Evolutionary conservation across 1,284 basidiomycete genomes (phyloP), one percentile per base, ranked within the genome.

Genomic region (Lignosus rhinocerotis): DNA sequence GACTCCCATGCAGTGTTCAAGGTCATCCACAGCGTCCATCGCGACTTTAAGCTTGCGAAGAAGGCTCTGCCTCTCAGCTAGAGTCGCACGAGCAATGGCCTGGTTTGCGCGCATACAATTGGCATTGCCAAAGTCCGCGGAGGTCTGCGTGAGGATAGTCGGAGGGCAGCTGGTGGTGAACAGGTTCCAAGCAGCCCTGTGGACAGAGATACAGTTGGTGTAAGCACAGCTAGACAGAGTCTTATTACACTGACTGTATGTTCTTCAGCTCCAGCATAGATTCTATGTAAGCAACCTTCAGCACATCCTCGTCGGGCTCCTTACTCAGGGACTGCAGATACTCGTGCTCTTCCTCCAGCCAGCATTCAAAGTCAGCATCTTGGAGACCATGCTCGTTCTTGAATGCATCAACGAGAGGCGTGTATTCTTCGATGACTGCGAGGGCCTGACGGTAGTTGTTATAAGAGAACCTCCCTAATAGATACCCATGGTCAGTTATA

Each of bases 381-480:
- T n/a, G 8, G 16, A 42, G 41, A 0, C 36, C 53, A 4, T 31
- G 32, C 16, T 10, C 32, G 25, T 16, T 55, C 38, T 12, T 51
- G 45, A 36, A 59, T 32, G 56, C 43, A 9, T 30, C 19, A 2
- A 41, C 55, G 0, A 52, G 34, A 1, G 61, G 51, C 6, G 55
- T 42, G 6, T 66, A 43, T 0, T 31, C 55, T 3, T 43, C 48
- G n/a, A 70, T 60, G 44, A 69, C 66, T 8, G 54, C 30, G 9
- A 68, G 49, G 0, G 67, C 67, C 43, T 69, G 68, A 1, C 61
- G 48, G 48, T 72, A 71, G 42, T 73, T 73, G 14, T 69, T 56
- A 32, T 51, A 57, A 0, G 71, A 60, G 51, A 72, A 72, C 6
- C 48, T 63, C 0, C 65, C 66, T 71, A 39, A 4, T 6, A 6